These are phyloP conservation scores for Mucor velutinosus DNA, from an alignment of 371 early-diverging fungal species.

Conservation along the genomic window DNA sequence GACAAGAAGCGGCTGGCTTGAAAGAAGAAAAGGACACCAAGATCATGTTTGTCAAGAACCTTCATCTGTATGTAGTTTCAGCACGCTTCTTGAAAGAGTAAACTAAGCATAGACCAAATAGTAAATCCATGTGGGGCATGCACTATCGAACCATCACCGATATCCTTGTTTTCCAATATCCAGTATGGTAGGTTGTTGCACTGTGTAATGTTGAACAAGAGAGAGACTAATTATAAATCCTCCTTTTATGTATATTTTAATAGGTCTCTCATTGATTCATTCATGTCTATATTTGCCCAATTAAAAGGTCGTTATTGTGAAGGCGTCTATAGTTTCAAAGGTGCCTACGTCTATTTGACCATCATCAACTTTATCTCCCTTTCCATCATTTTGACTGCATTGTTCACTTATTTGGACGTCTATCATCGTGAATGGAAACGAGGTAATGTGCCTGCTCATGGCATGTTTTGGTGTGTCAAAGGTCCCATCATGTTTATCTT, in stretches of 20 bases:
- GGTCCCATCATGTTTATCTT: slow-evolving; percentile 55
- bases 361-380: slow-evolving; percentile 49
- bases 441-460: slow-evolving; percentile 43
- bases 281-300: slow-evolving; percentile 46
- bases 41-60: slow-evolving; percentile 34
- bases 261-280: slow-evolving; percentile 46
- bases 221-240: neutral
- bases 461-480: slow-evolving; percentile 59
- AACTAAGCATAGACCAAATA: slow-evolving; percentile 3
- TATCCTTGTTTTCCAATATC: slow-evolving; percentile 49
- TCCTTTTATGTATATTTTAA: slow-evolving; percentile 2
- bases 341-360: slow-evolving; percentile 47
- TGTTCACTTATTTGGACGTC: slow-evolving; percentile 49
- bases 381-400: slow-evolving; percentile 42
- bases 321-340: slow-evolving; percentile 39
- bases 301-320: slow-evolving; percentile 45
- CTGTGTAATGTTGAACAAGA: neutral
- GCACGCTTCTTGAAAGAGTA: neutral
- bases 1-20: slow-evolving; percentile 28
- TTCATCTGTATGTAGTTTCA: slow-evolving; percentile 38
- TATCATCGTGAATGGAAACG: slow-evolving; percentile 41
- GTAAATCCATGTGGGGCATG: slow-evolving; percentile 51
- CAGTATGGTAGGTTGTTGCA: slow-evolving; percentile 38
- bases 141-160: slow-evolving; percentile 49
- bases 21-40: slow-evolving; percentile 39